These are phyloP conservation scores for Quaeritorhiza haematococci DNA, from an alignment of 371 early-diverging fungal species.

Conservation along the genomic window DNA sequence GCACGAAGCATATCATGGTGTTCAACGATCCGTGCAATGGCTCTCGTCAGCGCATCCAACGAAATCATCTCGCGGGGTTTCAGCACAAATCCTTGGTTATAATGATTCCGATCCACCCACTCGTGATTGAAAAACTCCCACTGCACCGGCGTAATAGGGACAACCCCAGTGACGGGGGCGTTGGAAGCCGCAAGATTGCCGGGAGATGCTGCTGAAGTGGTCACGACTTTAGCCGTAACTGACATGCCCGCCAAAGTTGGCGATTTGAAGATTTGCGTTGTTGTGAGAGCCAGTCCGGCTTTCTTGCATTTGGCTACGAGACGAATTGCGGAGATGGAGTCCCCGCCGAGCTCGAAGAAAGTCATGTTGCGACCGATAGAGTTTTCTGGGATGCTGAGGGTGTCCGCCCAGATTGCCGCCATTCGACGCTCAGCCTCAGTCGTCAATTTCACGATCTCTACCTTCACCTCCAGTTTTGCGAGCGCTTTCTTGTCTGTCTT, in stretches of 20 bases:
- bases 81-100: slow-evolving; percentile 14
- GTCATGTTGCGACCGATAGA: slow-evolving; percentile 8
- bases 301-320: not conserved
- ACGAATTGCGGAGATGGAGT: slow-evolving; percentile 14
- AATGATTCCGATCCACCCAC: slow-evolving; percentile 7
- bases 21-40: not conserved
- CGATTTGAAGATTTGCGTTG: not conserved
- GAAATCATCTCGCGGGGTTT: not conserved
- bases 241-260: not conserved
- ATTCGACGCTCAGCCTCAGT: slow-evolving; percentile 7
- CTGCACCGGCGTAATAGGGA: slow-evolving; percentile 14
- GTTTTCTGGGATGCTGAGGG: slow-evolving; percentile 6
- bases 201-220: slow-evolving; percentile 4
- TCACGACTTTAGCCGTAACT: not conserved
- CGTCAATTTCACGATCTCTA: no score
- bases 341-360: slow-evolving; percentile 15
- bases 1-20: slow-evolving; percentile 21
- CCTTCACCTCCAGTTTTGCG: not conserved
- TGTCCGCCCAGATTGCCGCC: slow-evolving; percentile 9
- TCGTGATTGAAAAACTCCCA: slow-evolving; percentile 7
- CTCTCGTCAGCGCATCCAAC: not conserved
- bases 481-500: slow-evolving; percentile 12
- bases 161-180: slow-evolving; percentile 1
- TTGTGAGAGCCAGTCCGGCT: slow-evolving; percentile 4
- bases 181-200: not conserved